phyloP scores from a whole-genome alignment of 2,329 filamentous ascomycete genomes.

The Ophiostoma ips region DNA sequence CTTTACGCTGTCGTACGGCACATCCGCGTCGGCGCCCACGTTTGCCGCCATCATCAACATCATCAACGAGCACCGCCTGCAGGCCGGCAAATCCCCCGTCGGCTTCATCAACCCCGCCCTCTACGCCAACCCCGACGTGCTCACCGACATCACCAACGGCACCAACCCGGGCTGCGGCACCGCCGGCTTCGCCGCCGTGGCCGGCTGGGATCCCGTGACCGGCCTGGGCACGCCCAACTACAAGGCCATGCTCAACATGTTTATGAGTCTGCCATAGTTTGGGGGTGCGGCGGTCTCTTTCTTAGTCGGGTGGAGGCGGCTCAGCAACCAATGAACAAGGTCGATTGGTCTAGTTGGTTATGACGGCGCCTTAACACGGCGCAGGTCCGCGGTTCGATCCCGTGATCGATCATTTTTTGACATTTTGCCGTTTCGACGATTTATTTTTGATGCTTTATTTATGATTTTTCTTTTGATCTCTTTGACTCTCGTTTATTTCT shows the following conservation, averaged over 20 bases:
- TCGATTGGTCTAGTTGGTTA: constrained; percentile 1
- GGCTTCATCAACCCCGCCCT: constrained; percentile 23
- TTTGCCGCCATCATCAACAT: constrained; percentile 45
- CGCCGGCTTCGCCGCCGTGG: constrained; percentile 17
- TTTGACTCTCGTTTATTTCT: no score
- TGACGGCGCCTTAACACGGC: constrained; percentile 1
- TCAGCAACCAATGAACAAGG: not conserved
- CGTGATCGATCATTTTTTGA: constrained; percentile 1
- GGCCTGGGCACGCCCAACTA: constrained; percentile 14
- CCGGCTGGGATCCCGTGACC: constrained; percentile 18
- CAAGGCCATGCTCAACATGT: constrained; percentile 13
- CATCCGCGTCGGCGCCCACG: constrained; percentile 41
- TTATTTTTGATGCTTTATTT: not conserved
- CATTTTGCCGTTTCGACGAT: not conserved
- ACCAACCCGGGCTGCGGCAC: constrained; percentile 22
- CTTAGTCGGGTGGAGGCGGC: no score
- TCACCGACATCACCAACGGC: constrained; percentile 19
- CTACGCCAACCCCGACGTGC: constrained; percentile 19
- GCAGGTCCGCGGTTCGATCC: not conserved
- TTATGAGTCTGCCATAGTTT: constrained; percentile 10
- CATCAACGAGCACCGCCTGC: constrained; percentile 46
- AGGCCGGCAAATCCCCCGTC: constrained; percentile 28
- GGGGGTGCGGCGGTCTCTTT: no score
- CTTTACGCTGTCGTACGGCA: constrained; percentile 31
- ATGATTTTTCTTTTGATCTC: not conserved